A percentile compares a stretch with the other conserved stretches of the same genome.
These are phyloP conservation scores for Roridomyces roridus DNA, from an alignment of 768 basidiomycete species.

Conservation along the genomic window DNA sequence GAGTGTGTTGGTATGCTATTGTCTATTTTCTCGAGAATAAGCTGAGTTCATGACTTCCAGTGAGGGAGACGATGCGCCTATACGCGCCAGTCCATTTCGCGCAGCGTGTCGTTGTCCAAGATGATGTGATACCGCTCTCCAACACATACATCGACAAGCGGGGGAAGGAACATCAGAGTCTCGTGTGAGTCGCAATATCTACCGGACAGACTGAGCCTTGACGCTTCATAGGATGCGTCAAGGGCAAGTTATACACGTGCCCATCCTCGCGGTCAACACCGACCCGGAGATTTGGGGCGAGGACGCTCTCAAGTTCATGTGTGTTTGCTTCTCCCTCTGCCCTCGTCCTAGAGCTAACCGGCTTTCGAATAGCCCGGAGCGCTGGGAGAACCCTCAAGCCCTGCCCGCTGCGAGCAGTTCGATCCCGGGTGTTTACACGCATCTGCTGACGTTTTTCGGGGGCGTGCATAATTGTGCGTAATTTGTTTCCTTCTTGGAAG, in stretches of 20 bases:
- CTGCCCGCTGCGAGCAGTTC: conserved; percentile 44
- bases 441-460: conserved; percentile 65
- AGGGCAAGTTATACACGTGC: not conserved
- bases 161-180: conserved; percentile 44
- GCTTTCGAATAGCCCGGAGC: conserved; percentile 58
- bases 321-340: conserved; percentile 38
- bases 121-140: conserved; percentile 59
- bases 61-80: conserved; percentile 63
- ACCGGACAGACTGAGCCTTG: not conserved
- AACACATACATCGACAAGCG: conserved; percentile 49
- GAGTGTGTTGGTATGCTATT: conserved; percentile 28
- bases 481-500: not conserved
- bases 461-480: conserved; percentile 36
- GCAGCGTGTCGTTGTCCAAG: conserved; percentile 49
- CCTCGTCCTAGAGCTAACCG: too few species aligned
- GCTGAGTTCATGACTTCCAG: conserved; percentile 33
- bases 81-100: conserved; percentile 56
- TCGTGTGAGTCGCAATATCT: conserved; percentile 27
- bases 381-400: conserved; percentile 62
- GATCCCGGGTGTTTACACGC: conserved; percentile 67
- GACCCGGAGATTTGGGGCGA: not conserved
- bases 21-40: too few species aligned
- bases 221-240: not conserved
- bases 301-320: not conserved
- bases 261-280: not conserved